Evolutionary conservation across 2,329 filamentous ascomycete species (phyloP).

Genomic region (Gyromitra esculenta): DNA sequence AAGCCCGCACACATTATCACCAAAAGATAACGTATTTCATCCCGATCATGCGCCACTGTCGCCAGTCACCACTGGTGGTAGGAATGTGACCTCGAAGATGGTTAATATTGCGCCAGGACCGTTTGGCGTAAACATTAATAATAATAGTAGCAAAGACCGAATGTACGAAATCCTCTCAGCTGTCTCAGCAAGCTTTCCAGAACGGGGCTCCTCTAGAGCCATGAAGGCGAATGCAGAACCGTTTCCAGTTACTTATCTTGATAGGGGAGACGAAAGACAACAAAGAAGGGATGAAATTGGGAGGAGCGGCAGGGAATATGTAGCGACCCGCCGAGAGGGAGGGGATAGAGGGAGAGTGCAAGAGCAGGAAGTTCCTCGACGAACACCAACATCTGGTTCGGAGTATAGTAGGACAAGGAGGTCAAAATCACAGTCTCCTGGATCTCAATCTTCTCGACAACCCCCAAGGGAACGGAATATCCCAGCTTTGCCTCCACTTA

Average conservation of each 20-base stretch:
- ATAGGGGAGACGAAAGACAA: conserved; percentile 18
- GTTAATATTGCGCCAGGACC: conserved; percentile 74
- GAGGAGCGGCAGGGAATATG: conserved; percentile 24
- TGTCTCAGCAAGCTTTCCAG: conserved; percentile 17
- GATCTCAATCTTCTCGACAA: conserved; percentile 25
- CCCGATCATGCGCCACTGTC: conserved; percentile 64
- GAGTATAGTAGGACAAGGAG: conserved; percentile 31
- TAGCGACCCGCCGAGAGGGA: conserved; percentile 30
- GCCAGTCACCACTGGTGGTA: conserved; percentile 62
- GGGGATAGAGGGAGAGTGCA: conserved; percentile 6
- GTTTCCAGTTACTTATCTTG: not conserved
- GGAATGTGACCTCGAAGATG: conserved; percentile 69
- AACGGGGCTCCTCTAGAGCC: conserved; percentile 36
- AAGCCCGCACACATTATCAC: conserved; percentile 34
- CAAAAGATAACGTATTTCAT: conserved; percentile 21
- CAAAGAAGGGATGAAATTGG: conserved; percentile 7
- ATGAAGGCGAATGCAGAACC: conserved; percentile 19
- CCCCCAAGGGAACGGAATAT: conserved; percentile 22
- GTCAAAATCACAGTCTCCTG: conserved; percentile 39
- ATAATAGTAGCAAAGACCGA: conserved; percentile 34
- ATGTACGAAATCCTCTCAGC: conserved; percentile 25
- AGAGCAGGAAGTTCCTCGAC: conserved; percentile 35
- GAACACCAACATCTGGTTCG: conserved; percentile 22
- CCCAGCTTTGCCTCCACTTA: conserved; percentile 25
- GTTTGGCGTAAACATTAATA: conserved; percentile 65